phyloP scores from a whole-genome alignment of 192 early-diverging fungal species.

The Spizellomyces punctatus region DNA sequence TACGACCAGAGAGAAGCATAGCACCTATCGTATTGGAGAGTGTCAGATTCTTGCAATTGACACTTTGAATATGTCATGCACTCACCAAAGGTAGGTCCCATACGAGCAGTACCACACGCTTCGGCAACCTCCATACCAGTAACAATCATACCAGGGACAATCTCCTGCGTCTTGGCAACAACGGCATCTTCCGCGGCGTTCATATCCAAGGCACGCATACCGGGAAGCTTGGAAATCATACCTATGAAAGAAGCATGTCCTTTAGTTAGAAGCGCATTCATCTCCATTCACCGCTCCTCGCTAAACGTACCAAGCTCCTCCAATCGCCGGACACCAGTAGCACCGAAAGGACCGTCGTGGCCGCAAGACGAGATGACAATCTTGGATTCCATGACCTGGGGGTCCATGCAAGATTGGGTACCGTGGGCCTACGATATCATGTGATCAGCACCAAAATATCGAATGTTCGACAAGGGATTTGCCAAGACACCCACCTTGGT shows the following conservation, averaged over 20 bases:
- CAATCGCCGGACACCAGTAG: constrained; percentile 67
- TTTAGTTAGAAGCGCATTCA: constrained; percentile 33
- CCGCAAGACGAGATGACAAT: constrained; percentile 68
- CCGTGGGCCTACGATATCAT: constrained; percentile 27
- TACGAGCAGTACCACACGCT: constrained; percentile 67
- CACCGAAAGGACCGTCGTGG: constrained; percentile 71
- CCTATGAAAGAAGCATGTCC: constrained; percentile 20
- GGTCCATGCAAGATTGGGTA: constrained; percentile 71
- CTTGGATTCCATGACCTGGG: constrained; percentile 67
- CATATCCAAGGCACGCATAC: constrained; percentile 73
- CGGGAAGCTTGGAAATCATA: constrained; percentile 57
- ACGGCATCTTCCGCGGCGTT: constrained; percentile 67
- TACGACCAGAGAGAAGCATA: constrained; percentile 69
- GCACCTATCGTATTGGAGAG: constrained; percentile 35
- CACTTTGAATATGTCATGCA: constrained; percentile 1
- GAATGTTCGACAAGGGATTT: constrained; percentile 6
- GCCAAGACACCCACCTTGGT: constrained; percentile 42
- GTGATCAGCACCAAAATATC: constrained; percentile 22
- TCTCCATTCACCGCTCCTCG: background rate
- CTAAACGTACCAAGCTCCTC: constrained; percentile 20
- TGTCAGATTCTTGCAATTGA: constrained; percentile 13
- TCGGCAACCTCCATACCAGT: constrained; percentile 76
- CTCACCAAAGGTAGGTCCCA: constrained; percentile 59
- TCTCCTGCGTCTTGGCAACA: constrained; percentile 66
- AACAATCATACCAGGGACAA: constrained; percentile 71